Evolutionary conservation across 2,329 filamentous ascomycete species (phyloP), one percentile per base, ranked within the genome.

Genomic region (Raffaelea albimanens): DNA sequence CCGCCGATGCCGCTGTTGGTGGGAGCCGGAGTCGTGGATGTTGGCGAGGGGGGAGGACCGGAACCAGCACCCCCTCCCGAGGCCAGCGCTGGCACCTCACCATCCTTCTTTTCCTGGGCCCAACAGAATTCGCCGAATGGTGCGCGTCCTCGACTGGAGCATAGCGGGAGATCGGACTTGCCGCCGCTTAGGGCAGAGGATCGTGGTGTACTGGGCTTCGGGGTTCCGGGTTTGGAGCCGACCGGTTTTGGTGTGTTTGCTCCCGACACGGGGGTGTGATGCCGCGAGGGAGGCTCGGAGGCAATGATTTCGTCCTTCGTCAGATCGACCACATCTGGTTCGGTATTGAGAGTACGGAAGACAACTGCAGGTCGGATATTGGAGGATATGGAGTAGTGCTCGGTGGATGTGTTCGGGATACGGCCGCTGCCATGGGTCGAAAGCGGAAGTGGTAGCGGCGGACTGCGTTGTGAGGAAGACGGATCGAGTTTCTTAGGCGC

Each of bases 71-170:
- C 34, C 21, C 10, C 50, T 4, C 50, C 50, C 13, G 25, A 29
- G 25, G 25, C 25, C 13, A 13, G 7, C 7, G 7, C 25, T 29
- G 25, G 25, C 13, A 7, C 25, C 13, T 29, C 25, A 14, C 16
- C 41, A 4, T 45, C 53, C 20, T 53, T 55, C 2, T 20, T 43
- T 8, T 29, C 20, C 7, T 23, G 21, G 1, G 38, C 31, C 53
- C 53, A 55, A 4, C 40, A 38, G 16, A 44, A 50, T 1, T 53
- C 50, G 19, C 48, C 50, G 25, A 52, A 53, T 2, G 43, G 29
- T 1, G 49, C 40, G 2, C 51, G 53, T 11, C 50, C 51, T 1
- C 53, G 53, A 16, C 19, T 45, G 3, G 51, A 50, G 23, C 49
- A 52, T 2, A 55, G 18, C 2, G 51, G 53, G 2, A 48, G 39